A percentile compares a stretch with the other conserved stretches of the same genome.
phyloP scores from a whole-genome alignment of 768 basidiomycete species.

The Boletus tylopilopsis region DNA sequence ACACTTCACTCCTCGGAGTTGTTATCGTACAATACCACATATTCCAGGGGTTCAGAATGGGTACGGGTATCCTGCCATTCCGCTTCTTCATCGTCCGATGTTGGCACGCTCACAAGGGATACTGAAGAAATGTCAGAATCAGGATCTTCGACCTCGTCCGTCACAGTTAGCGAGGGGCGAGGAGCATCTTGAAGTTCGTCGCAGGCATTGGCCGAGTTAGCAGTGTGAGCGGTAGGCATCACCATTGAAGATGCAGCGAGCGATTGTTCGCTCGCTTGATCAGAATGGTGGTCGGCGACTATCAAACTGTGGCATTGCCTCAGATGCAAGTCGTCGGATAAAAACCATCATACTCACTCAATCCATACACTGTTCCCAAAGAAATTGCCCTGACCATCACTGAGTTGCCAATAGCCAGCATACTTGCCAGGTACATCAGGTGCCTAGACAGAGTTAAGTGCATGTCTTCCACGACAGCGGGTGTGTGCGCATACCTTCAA shows the following conservation, averaged over 20 bases:
- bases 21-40: slow-evolving; percentile 71
- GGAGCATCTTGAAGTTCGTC: slow-evolving; percentile 5
- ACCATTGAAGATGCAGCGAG: slow-evolving; percentile 63
- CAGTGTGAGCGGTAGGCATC: slow-evolving; percentile 48
- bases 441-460: slow-evolving; percentile 40
- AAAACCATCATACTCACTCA: slow-evolving; percentile 51
- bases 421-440: slow-evolving; percentile 73
- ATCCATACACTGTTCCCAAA: slow-evolving; percentile 77
- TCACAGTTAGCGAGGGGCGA: slow-evolving; percentile 29
- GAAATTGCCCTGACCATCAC: slow-evolving; percentile 49
- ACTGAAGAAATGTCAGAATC: slow-evolving; percentile 45
- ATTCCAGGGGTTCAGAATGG: slow-evolving; percentile 47
- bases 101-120: slow-evolving; percentile 59
- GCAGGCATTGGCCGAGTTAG: slow-evolving; percentile 10
- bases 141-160: slow-evolving; percentile 35
- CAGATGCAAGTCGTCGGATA: neutral
- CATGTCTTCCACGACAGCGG: neutral
- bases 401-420: slow-evolving; percentile 73
- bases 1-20: slow-evolving; percentile 44
- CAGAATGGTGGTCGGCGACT: slow-evolving; percentile 50
- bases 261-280: slow-evolving; percentile 42
- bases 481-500: slow-evolving; percentile 52
- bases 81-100: slow-evolving; percentile 51
- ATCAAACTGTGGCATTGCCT: slow-evolving; percentile 46
- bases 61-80: slow-evolving; percentile 58